phyloP scores from a whole-genome alignment of 176 grass and related monocot species.

The Rhynchospora breviuscula region DNA sequence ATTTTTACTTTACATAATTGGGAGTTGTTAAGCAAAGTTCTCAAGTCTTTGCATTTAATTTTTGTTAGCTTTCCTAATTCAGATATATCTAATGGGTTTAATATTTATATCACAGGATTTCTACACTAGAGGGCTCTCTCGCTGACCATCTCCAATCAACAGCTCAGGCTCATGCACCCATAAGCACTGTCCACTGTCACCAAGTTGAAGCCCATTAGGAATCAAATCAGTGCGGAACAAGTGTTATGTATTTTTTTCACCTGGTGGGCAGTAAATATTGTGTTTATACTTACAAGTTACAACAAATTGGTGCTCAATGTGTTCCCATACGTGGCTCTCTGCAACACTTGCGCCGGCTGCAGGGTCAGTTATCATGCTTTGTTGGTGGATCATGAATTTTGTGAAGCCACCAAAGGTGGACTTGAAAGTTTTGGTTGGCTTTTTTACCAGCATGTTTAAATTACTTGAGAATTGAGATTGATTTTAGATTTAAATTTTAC shows the following conservation, averaged over 20 bases:
- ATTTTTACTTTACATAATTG: too few relatives aligned
- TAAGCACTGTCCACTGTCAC: constrained; percentile 19
- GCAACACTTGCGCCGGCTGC: constrained; percentile 72
- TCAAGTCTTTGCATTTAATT: too few relatives aligned
- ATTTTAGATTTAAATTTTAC: background rate
- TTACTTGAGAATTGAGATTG: background rate
- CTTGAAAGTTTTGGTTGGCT: constrained; percentile 62
- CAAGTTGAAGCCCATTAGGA: constrained; percentile 21
- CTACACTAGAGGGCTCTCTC: background rate
- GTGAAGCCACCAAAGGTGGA: constrained; percentile 49
- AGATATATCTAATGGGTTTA: too few relatives aligned
- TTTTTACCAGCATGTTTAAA: constrained; percentile 49
- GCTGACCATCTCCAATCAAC: constrained; percentile 8
- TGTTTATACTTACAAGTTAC: constrained; percentile 98
- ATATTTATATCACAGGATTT: too few relatives aligned
- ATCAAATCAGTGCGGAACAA: constrained; percentile 37
- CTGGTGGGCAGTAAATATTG: constrained; percentile 88
- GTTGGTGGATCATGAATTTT: constrained; percentile 58
- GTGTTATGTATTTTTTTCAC: constrained; percentile 81
- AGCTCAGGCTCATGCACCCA: constrained; percentile 24
- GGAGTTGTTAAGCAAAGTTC: too few relatives aligned
- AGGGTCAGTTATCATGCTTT: constrained; percentile 85
- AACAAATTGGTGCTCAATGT: constrained; percentile 90
- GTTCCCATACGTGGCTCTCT: constrained; percentile 79
- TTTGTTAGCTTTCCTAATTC: too few relatives aligned